A percentile compares a stretch with the other conserved stretches of the same genome.
Conservation (phyloP, 768 basidiomycete species). For the Tulasnella sp. region DNA sequence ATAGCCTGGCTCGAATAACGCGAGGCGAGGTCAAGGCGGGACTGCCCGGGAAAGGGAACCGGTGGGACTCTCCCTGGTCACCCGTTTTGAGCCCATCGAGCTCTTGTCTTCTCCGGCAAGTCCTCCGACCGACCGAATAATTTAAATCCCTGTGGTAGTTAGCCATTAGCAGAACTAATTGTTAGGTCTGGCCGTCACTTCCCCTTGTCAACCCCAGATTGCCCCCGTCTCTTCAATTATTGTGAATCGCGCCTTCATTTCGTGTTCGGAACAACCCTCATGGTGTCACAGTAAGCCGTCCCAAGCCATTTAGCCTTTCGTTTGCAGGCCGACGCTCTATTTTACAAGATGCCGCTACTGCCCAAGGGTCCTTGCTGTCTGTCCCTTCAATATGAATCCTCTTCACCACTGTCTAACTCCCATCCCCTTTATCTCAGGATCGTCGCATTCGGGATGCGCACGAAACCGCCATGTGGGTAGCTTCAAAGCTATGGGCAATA, state of each 20-base stretch:
- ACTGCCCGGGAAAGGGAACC: neutral
- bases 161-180: neutral
- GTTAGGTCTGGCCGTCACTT: neutral
- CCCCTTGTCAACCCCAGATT: neutral
- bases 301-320: neutral
- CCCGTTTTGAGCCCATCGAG: too few relatives aligned
- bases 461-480: neutral
- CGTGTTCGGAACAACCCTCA: neutral
- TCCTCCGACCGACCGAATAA: neutral
- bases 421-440: neutral
- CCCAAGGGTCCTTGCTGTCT: neutral
- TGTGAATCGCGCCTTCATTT: neutral
- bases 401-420: neutral
- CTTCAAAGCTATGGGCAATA: too few relatives aligned
- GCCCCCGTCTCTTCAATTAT: neutral
- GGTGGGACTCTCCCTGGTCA: neutral
- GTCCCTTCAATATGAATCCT: neutral
- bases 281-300: neutral
- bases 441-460: neutral
- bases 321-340: neutral
- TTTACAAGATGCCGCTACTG: neutral
- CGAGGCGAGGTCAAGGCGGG: neutral
- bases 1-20: neutral
- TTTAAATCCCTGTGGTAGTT: neutral
- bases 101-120: neutral